Conservation (phyloP, 345 rosid species). For the Linum trigynum region DNA sequence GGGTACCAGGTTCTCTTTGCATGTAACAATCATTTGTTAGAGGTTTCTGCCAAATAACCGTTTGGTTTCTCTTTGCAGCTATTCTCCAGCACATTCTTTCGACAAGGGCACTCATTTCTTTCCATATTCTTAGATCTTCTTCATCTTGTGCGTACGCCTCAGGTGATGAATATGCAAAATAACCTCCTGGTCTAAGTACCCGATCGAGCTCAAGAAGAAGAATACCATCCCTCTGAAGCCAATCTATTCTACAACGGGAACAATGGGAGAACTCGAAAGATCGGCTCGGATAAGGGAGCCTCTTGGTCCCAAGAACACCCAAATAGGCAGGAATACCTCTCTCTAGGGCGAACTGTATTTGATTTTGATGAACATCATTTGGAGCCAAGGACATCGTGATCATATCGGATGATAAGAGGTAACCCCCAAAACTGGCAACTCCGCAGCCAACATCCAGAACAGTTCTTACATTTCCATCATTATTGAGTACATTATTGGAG, state of each 20-base stretch:
- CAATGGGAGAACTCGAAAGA: slow-evolving; percentile 97
- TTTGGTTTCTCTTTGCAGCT: slow-evolving; percentile 86
- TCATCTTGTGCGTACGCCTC: slow-evolving; percentile 99
- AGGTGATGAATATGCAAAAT: slow-evolving; percentile 96
- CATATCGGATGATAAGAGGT: slow-evolving; percentile 78
- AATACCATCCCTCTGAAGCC: slow-evolving; percentile 98
- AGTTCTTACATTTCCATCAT: slow-evolving; percentile 70
- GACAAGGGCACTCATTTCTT: slow-evolving; percentile 84
- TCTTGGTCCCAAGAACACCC: slow-evolving; percentile 90
- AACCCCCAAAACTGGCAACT: slow-evolving; percentile 98
- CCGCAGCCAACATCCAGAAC: slow-evolving; percentile 99
- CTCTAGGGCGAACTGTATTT: slow-evolving; percentile 96
- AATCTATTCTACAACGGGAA: slow-evolving; percentile 95
- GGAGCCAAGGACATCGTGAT: slow-evolving; percentile 92
- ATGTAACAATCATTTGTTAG: slow-evolving; percentile 78
- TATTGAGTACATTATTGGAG: slow-evolving; percentile 51
- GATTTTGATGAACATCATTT: slow-evolving; percentile 98
- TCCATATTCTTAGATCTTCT: slow-evolving; percentile 91
- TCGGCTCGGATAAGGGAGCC: slow-evolving; percentile 98
- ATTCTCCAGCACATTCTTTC: slow-evolving; percentile 95
- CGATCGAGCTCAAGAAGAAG: slow-evolving; percentile 98
- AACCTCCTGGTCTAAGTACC: slow-evolving; percentile 93
- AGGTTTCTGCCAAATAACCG: slow-evolving; percentile 96
- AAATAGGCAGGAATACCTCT: slow-evolving; percentile 99
- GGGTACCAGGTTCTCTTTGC: slow-evolving; percentile 72